Conservation (phyloP, 768 basidiomycete species). For the Suillus placidus region DNA sequence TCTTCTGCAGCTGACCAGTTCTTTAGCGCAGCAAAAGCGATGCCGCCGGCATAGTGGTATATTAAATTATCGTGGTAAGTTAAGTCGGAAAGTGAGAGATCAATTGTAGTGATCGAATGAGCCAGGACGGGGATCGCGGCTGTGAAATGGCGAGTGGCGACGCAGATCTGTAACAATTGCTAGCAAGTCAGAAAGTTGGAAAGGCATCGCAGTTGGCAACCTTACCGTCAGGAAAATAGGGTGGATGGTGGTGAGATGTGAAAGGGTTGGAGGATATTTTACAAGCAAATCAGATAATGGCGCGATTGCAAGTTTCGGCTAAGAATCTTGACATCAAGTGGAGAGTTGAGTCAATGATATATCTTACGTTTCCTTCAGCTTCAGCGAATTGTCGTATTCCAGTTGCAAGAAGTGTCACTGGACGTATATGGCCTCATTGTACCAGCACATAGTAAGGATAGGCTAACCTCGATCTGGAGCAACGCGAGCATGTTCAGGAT, state of each 20-base stretch:
- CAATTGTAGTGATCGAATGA: slow-evolving; percentile 68
- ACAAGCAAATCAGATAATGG: slow-evolving; percentile 62
- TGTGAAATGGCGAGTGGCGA: slow-evolving; percentile 52
- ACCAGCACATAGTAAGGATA: neutral
- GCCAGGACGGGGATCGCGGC: slow-evolving; percentile 63
- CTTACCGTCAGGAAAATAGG: slow-evolving; percentile 65
- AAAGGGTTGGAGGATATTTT: slow-evolving; percentile 59
- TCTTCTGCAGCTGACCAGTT: slow-evolving; percentile 72
- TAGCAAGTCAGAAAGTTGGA: neutral
- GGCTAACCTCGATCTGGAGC: slow-evolving; percentile 69
- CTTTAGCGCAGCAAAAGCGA: slow-evolving; percentile 63
- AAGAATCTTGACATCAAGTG: slow-evolving; percentile 24
- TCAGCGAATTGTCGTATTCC: slow-evolving; percentile 59
- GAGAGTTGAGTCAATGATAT: slow-evolving; percentile 2
- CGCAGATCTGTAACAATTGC: slow-evolving; percentile 52
- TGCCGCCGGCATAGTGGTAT: slow-evolving; percentile 85
- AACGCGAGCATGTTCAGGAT: slow-evolving; percentile 60
- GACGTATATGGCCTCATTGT: slow-evolving; percentile 14
- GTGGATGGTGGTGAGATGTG: slow-evolving; percentile 72
- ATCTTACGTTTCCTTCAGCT: slow-evolving; percentile 52
- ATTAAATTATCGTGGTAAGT: slow-evolving; percentile 76
- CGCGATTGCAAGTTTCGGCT: slow-evolving; percentile 52
- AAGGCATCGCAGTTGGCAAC: neutral
- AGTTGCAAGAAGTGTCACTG: slow-evolving; percentile 69
- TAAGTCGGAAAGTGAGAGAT: slow-evolving; percentile 62